Percentiles rank a stretch among this genome's conserved stretches.
Conservation (phyloP, 768 basidiomycete genomes). For the Termitomyces sp. region DNA sequence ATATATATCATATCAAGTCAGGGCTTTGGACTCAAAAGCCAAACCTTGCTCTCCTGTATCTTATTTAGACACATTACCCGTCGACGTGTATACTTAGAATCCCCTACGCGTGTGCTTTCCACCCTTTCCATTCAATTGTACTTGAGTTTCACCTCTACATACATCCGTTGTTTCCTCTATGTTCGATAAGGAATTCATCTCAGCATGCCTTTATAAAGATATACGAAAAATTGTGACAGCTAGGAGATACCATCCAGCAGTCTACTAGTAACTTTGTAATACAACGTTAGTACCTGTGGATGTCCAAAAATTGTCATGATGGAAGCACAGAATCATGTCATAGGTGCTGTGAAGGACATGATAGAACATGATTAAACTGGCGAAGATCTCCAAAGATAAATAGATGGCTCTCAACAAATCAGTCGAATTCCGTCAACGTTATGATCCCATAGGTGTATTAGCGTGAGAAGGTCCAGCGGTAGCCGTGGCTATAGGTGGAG, state of each 20-base stretch:
- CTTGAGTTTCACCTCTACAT: background rate
- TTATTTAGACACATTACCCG: conserved; percentile 9
- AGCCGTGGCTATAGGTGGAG: conserved; percentile 1
- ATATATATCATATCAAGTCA: background rate
- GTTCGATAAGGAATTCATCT: background rate
- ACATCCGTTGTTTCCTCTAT: background rate
- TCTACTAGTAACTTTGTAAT: conserved; percentile 3
- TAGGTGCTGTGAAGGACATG: conserved; percentile 4
- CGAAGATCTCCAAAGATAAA: background rate
- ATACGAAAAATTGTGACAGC: background rate
- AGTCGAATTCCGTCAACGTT: background rate
- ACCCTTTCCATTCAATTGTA: conserved; percentile 5
- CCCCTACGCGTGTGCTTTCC: conserved; percentile 3
- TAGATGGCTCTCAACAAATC: background rate
- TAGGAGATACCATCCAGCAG: conserved; percentile 5
- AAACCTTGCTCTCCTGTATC: conserved; percentile 7
- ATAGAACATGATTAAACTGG: conserved; percentile 7
- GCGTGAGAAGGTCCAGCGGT: conserved; percentile 1
- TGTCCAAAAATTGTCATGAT: background rate
- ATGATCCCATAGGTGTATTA: background rate
- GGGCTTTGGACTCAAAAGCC: background rate
- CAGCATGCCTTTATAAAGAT: background rate
- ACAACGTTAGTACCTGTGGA: conserved; percentile 3
- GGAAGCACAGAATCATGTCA: background rate
- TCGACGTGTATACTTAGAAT: conserved; percentile 11